Evolutionary conservation across 306 rosid genomes (phyloP).

Genomic region (Trifolium pratense): DNA sequence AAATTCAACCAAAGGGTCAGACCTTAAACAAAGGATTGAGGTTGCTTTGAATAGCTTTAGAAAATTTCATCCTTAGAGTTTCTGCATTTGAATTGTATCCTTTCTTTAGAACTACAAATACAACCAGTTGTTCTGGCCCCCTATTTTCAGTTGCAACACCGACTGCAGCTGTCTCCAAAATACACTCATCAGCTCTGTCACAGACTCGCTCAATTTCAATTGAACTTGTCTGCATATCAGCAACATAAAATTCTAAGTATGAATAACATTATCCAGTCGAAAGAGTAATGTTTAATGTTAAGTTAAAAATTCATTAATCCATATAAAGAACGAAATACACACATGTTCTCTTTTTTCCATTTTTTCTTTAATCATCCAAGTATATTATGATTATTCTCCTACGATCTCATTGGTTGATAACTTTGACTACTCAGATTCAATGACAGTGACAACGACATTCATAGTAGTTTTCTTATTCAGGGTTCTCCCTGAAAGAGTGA

Average conservation of each 20-base stretch:
- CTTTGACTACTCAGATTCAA: constrained; percentile 25
- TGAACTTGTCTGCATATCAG: constrained; percentile 64
- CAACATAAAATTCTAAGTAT: constrained; percentile 30
- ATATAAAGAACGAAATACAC: constrained; percentile 5
- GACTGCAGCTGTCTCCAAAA: constrained; percentile 77
- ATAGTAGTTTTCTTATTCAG: constrained; percentile 14
- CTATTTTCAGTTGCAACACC: constrained; percentile 60
- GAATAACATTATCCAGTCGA: constrained; percentile 15
- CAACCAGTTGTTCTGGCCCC: constrained; percentile 76
- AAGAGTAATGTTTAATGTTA: background rate
- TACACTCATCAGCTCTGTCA: constrained; percentile 66
- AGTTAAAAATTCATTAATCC: background rate
- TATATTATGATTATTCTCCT: background rate
- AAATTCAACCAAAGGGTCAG: constrained; percentile 11
- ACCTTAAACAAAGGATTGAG: constrained; percentile 91
- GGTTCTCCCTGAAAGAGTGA: background rate
- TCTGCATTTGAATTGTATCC: constrained; percentile 57
- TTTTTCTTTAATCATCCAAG: background rate
- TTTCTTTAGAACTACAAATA: constrained; percentile 65
- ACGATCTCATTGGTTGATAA: background rate
- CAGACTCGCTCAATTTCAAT: constrained; percentile 79
- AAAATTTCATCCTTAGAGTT: constrained; percentile 55
- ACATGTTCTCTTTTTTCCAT: background rate
- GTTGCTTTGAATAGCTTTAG: constrained; percentile 74
- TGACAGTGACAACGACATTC: background rate